Conservation (phyloP, 2,329 filamentous ascomycete genomes). For the Curvularia hawaiiensis region DNA sequence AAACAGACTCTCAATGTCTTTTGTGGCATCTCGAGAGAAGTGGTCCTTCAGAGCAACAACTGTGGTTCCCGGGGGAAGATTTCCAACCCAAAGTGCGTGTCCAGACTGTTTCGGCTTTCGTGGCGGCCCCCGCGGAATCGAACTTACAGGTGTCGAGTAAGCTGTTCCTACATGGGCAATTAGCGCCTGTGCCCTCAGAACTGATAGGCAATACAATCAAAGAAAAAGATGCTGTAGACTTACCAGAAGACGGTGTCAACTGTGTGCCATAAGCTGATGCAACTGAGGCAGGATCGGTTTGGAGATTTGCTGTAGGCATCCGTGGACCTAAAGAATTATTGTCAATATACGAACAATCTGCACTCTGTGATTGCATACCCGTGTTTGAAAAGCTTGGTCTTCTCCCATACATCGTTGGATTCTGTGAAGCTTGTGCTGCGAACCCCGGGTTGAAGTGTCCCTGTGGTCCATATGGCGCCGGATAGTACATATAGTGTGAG, state of each 20-base stretch:
- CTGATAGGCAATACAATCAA: background rate
- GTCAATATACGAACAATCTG: conserved; percentile 31
- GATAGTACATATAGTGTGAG: conserved; percentile 45
- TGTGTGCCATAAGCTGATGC: conserved; percentile 24
- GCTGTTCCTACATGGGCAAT: conserved; percentile 24
- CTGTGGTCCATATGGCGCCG: conserved; percentile 39
- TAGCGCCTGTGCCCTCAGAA: background rate
- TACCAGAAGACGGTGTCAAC: conserved; percentile 28
- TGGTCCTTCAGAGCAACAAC: conserved; percentile 88
- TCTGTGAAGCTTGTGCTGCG: conserved; percentile 30
- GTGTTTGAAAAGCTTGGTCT: conserved; percentile 32
- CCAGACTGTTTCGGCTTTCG: conserved; percentile 73
- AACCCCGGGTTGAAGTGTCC: conserved; percentile 36
- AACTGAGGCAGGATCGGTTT: conserved; percentile 24
- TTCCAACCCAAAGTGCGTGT: conserved; percentile 95
- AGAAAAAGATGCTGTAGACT: conserved; percentile 9
- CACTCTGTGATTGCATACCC: conserved; percentile 27
- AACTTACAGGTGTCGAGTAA: conserved; percentile 33
- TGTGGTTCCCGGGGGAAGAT: conserved; percentile 82
- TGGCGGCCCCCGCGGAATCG: conserved; percentile 64
- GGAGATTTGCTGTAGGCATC: conserved; percentile 16
- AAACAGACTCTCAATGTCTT: conserved; percentile 84
- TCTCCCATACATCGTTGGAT: conserved; percentile 37
- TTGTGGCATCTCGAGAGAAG: conserved; percentile 77
- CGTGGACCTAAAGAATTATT: conserved; percentile 23